Evolutionary conservation across 306 rosid species (phyloP).

Genomic region (Cucurbita moschata): DNA sequence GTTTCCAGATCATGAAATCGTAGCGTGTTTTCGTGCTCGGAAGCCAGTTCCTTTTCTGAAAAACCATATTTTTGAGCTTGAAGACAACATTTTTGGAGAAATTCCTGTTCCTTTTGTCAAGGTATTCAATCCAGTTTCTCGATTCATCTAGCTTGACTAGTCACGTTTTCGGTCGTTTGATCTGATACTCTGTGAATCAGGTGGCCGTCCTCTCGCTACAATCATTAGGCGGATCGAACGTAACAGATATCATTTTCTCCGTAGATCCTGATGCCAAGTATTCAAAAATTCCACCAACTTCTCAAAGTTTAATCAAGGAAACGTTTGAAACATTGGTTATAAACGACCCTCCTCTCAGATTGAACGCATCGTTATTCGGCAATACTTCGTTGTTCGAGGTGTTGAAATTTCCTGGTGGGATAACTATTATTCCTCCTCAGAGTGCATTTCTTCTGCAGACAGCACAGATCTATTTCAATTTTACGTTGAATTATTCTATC

Average conservation of each 20-base stretch:
- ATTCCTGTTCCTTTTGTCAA: slow-evolving; percentile 32
- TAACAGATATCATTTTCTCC: slow-evolving; percentile 48
- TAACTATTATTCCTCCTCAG: slow-evolving; percentile 56
- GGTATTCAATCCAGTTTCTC: slow-evolving; percentile 22
- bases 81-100: slow-evolving; percentile 48
- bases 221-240: slow-evolving; percentile 25
- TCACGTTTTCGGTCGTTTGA: slow-evolving; percentile 3
- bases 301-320: slow-evolving; percentile 39
- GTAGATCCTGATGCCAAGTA: slow-evolving; percentile 33
- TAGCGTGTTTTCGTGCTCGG: slow-evolving; percentile 50
- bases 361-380: slow-evolving; percentile 53
- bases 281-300: slow-evolving; percentile 34
- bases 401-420: slow-evolving; percentile 73
- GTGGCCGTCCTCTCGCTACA: slow-evolving; percentile 51
- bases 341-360: slow-evolving; percentile 25
- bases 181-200: slow-evolving; percentile 20
- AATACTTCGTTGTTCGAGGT: slow-evolving; percentile 44
- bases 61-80: slow-evolving; percentile 43
- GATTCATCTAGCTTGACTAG: background rate
- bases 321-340: slow-evolving; percentile 32
- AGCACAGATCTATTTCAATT: slow-evolving; percentile 43
- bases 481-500: slow-evolving; percentile 63
- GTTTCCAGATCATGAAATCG: slow-evolving; percentile 55
- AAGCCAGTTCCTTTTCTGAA: slow-evolving; percentile 45
- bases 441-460: slow-evolving; percentile 63